Conservation (phyloP, 352 stramenopile species). For the Phytophthora hybrid region DNA sequence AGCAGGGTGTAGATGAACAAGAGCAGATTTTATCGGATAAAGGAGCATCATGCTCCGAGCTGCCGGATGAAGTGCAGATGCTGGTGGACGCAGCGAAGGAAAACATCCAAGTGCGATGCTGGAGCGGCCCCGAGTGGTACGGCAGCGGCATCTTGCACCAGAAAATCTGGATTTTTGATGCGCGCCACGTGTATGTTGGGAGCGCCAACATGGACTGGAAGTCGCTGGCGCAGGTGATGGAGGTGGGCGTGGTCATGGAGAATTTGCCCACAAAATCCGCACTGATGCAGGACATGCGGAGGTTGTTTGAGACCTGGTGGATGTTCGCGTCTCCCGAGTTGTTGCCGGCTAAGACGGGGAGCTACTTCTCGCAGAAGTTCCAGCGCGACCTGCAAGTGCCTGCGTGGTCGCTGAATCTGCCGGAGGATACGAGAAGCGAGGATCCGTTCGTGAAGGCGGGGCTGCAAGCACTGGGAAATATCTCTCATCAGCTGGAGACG, state of each 20-base stretch:
- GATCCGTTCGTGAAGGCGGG: conserved; percentile 64
- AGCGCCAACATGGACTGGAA: conserved; percentile 92
- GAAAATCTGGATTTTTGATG: conserved; percentile 85
- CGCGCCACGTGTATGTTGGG: conserved; percentile 71
- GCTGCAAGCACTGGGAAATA: conserved; percentile 58
- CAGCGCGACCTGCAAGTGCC: conserved; percentile 67
- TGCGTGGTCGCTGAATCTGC: conserved; percentile 64
- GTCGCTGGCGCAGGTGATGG: conserved; percentile 85
- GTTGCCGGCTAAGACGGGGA: conserved; percentile 37
- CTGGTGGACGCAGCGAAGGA: conserved; percentile 43
- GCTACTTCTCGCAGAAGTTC: conserved; percentile 68
- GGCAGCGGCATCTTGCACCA: conserved; percentile 84
- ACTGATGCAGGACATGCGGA: conserved; percentile 61
- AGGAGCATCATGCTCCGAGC: not conserved
- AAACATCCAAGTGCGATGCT: conserved; percentile 61
- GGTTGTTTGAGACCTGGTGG: conserved; percentile 83
- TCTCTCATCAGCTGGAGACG: conserved; percentile 60
- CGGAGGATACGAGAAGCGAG: conserved; percentile 29
- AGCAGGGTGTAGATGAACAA: conserved; percentile 3
- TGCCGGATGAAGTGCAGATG: conserved; percentile 69
- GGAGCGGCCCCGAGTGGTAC: conserved; percentile 77
- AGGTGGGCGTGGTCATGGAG: conserved; percentile 77
- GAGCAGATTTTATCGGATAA: not conserved
- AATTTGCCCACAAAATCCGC: conserved; percentile 43
- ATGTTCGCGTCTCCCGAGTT: conserved; percentile 54